phyloP scores from a whole-genome alignment of 805 yeast species.

The Saccharomycopsis oosterbeekiorum region DNA sequence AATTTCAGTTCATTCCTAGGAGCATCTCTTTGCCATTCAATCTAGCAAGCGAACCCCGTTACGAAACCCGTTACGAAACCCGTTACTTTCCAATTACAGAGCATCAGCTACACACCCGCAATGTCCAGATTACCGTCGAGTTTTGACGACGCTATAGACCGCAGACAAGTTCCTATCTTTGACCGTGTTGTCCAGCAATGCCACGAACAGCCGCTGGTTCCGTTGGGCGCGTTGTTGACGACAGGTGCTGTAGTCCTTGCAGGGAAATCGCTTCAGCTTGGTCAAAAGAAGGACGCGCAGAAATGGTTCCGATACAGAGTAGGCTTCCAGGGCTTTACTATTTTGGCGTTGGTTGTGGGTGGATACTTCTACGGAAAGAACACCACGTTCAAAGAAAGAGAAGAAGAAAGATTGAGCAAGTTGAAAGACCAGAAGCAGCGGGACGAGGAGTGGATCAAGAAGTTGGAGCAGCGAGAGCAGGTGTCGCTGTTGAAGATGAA shows the following conservation, averaged over 20 bases:
- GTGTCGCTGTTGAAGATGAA: slow-evolving; percentile 20
- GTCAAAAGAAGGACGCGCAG: slow-evolving; percentile 70
- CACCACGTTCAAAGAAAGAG: slow-evolving; percentile 28
- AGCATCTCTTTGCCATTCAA: no score
- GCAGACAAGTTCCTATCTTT: slow-evolving; percentile 35
- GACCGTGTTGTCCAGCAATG: slow-evolving; percentile 53
- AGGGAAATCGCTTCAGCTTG: slow-evolving; percentile 61
- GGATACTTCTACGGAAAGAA: slow-evolving; percentile 50
- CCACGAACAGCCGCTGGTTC: slow-evolving; percentile 84
- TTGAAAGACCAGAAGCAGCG: slow-evolving; percentile 74
- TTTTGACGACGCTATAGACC: slow-evolving; percentile 3
- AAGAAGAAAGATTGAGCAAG: slow-evolving; percentile 54
- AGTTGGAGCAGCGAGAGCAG: slow-evolving; percentile 58
- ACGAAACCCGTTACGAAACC: no score
- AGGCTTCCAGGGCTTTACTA: slow-evolving; percentile 73
- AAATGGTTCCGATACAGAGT: slow-evolving; percentile 86
- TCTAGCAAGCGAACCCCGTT: no score
- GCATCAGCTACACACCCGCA: background rate
- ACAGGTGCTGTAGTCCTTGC: slow-evolving; percentile 75
- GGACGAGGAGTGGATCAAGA: slow-evolving; percentile 51
- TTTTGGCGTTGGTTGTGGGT: slow-evolving; percentile 75
- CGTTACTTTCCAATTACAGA: no score
- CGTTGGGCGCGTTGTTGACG: slow-evolving; percentile 71
- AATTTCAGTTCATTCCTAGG: no score
- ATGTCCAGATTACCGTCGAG: slow-evolving; percentile 10